phyloP scores from a whole-genome alignment of 805 yeast genomes.

The Candida pseudofarinosa region DNA sequence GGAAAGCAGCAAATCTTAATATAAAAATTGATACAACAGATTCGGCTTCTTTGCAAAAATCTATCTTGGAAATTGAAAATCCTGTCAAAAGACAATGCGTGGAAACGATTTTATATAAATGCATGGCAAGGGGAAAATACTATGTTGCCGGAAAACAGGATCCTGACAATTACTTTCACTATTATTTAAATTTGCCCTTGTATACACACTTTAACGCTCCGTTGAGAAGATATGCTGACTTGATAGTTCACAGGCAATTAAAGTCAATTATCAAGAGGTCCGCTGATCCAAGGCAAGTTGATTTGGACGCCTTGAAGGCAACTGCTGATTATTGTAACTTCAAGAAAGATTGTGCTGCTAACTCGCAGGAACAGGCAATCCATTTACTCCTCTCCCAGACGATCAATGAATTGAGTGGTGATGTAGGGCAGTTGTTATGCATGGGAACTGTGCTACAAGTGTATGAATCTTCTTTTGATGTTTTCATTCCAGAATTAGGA shows the following conservation, averaged over 20 bases:
- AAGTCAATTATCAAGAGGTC: slow-evolving; percentile 53
- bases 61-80: slow-evolving; percentile 63
- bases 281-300: slow-evolving; percentile 40
- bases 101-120: slow-evolving; percentile 75
- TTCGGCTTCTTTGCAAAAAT: slow-evolving; percentile 65
- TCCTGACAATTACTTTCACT: slow-evolving; percentile 73
- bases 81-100: slow-evolving; percentile 63
- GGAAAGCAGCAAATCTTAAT: slow-evolving; percentile 64
- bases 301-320: slow-evolving; percentile 68
- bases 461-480: slow-evolving; percentile 94
- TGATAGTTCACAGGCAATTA: slow-evolving; percentile 88
- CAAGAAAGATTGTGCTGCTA: slow-evolving; percentile 89
- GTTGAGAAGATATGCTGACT: slow-evolving; percentile 84
- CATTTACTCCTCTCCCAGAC: slow-evolving; percentile 83
- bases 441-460: slow-evolving; percentile 89
- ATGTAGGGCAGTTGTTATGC: slow-evolving; percentile 77
- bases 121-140: slow-evolving; percentile 82
- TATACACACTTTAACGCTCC: slow-evolving; percentile 96
- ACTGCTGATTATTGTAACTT: slow-evolving; percentile 91
- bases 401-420: slow-evolving; percentile 65
- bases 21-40: slow-evolving; percentile 69
- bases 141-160: slow-evolving; percentile 85
- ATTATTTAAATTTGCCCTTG: slow-evolving; percentile 74
- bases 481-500: slow-evolving; percentile 87
- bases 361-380: slow-evolving; percentile 92